A percentile compares a stretch with the other conserved stretches of the same genome.
phyloP scores from a whole-genome alignment of 257 asterid genomes.

The Solanum okadae region DNA sequence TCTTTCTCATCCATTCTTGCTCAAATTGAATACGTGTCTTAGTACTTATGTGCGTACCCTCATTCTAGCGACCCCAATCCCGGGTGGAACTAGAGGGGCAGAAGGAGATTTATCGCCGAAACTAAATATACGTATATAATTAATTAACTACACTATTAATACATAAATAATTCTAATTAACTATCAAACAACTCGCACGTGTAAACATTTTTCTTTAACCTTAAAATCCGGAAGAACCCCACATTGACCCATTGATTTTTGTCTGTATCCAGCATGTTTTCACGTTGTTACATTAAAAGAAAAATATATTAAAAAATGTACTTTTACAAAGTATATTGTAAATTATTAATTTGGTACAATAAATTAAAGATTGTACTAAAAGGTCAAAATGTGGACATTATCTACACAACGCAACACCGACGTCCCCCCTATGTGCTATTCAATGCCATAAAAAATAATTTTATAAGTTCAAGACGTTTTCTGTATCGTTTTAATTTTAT shows the following conservation, averaged over 20 bases:
- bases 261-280: constrained; percentile 11
- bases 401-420: constrained; percentile 36
- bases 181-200: not conserved
- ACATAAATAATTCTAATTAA: not conserved
- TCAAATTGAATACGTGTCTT: too few relatives aligned
- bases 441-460: constrained; percentile 7
- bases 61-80: too few relatives aligned
- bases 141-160: too few relatives aligned
- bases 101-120: too few relatives aligned
- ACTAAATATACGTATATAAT: too few relatives aligned
- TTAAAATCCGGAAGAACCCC: not conserved
- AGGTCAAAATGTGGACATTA: constrained; percentile 24
- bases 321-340: not conserved
- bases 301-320: not conserved
- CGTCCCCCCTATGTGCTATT: constrained; percentile 16
- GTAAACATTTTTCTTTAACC: not conserved
- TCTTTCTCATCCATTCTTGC: not conserved
- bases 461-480: not conserved
- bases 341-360: not conserved
- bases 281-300: not conserved
- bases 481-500: not conserved
- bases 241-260: not conserved
- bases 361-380: not conserved
- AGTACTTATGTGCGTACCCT: too few relatives aligned
- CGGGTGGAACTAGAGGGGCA: too few relatives aligned